Evolutionary conservation across 805 yeast genomes (phyloP), one percentile per base, ranked within the genome.

Genomic region (Wickerhamiella siamensis): DNA sequence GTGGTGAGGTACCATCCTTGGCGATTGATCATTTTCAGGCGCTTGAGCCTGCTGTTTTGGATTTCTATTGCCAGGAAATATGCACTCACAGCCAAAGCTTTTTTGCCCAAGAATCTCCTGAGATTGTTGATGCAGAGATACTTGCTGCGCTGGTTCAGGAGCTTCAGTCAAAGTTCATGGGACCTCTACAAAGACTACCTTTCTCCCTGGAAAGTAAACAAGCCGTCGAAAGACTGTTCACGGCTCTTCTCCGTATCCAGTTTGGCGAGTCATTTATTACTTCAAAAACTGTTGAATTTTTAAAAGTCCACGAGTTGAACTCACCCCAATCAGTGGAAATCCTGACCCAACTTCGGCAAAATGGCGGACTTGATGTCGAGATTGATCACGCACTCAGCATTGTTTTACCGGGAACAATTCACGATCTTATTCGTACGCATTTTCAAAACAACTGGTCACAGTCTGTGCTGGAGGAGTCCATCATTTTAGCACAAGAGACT

Each of bases 61-160:
- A 39, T n/a, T 27, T 18, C 6, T 43, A 26, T 21, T 21, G 38
- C 21, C 39, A 43, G 27, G 32, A 24, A 9, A 32, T 43, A 29
- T 41, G 45, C 26, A 24, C 31, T 6, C 12, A 24, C 29, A 24
- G 29, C 29, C 6, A 24, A 6, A 12, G 12, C 6, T 24, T 24
- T 24, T 24, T 24, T 12, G 12, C 6, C 6, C 6, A 12, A 6
- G 12, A 8, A 8, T 6, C 6, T 24, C 10, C 12, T 24, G 10
- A 24, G 12, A 24, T 12, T 24, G 29, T 12, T 24, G 29, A 24
- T 24, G 29, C 29, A 8, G 29, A 24, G 12, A 8, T 24, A 8
- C 12, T 24, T 24, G 29, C 29, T 24, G 29, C 29, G 29, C 29
- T 24, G 29, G 12, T 24, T 12, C 29, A 24, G 12, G 29, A 24